phyloP scores from a whole-genome alignment of 371 early-diverging fungal genomes.

The Mortierella sp. region DNA sequence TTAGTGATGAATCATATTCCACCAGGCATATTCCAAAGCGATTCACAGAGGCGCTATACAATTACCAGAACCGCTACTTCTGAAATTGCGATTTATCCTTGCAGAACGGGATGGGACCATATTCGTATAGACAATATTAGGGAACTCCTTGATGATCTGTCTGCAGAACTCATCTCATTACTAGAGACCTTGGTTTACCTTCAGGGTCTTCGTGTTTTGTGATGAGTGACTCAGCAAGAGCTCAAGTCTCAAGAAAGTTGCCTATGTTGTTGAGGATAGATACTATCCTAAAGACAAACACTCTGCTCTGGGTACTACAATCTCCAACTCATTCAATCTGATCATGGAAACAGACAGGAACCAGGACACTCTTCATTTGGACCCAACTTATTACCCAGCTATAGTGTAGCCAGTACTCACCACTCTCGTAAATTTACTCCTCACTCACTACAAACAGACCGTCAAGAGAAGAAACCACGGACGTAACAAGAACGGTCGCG shows the following conservation, averaged over 20 bases:
- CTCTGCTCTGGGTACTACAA: not conserved
- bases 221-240: too few relatives aligned
- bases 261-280: not conserved
- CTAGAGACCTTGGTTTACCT: too few relatives aligned
- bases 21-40: not conserved
- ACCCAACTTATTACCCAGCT: not conserved
- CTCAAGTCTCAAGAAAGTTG: not conserved
- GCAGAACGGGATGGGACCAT: too few relatives aligned
- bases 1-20: not conserved
- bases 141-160: too few relatives aligned
- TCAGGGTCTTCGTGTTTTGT: too few relatives aligned
- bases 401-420: not conserved
- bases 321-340: not conserved
- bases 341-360: not conserved
- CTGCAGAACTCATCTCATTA: too few relatives aligned
- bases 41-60: not conserved
- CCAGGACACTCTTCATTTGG: not conserved
- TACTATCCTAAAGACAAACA: not conserved
- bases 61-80: not conserved
- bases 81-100: too few relatives aligned
- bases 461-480: conserved; percentile 99
- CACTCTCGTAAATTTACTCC: not conserved
- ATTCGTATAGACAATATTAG: too few relatives aligned
- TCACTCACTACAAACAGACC: conserved; percentile 69
- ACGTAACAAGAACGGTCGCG: conserved; percentile 98